A percentile compares a stretch with the other conserved stretches of the same genome.
Conservation (phyloP, 257 asterid genomes). For the Nicotiana attenuata region DNA sequence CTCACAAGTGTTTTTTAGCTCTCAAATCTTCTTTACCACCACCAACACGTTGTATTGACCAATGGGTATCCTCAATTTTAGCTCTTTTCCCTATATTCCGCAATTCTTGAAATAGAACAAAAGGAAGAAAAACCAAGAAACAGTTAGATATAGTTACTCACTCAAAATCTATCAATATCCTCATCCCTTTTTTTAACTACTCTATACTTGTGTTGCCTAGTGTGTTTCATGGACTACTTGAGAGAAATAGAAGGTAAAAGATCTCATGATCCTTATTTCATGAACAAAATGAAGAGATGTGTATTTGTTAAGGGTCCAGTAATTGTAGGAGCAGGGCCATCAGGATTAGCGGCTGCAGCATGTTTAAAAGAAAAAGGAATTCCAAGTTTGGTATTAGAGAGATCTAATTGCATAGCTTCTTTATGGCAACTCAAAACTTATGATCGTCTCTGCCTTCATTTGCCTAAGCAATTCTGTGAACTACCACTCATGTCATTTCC, state of each 20-base stretch:
- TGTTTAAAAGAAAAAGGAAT: constrained; percentile 51
- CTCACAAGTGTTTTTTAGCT: background rate
- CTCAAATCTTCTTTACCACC: background rate
- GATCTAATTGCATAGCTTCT: constrained; percentile 77
- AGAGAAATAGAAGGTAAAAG: constrained; percentile 56
- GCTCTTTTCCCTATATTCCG: constrained; percentile 14
- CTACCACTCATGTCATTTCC: constrained; percentile 80
- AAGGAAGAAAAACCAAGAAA: background rate
- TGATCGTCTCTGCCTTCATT: constrained; percentile 71
- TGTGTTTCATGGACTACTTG: constrained; percentile 25
- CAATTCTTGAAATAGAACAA: constrained; percentile 12
- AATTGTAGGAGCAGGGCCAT: constrained; percentile 83
- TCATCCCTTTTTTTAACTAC: background rate
- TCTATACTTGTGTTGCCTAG: background rate
- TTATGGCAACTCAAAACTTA: constrained; percentile 81
- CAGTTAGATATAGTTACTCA: background rate
- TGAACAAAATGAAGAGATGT: constrained; percentile 8
- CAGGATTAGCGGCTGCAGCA: constrained; percentile 80
- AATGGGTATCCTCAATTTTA: constrained; percentile 20
- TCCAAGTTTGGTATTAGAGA: constrained; percentile 56
- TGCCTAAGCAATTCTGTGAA: constrained; percentile 80
- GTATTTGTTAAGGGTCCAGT: constrained; percentile 54
- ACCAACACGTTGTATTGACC: constrained; percentile 17
- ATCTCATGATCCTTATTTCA: constrained; percentile 43
- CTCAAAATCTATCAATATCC: background rate